Evolutionary conservation across 2,329 filamentous ascomycete species (phyloP).

Genomic region (Claviceps sp.): DNA sequence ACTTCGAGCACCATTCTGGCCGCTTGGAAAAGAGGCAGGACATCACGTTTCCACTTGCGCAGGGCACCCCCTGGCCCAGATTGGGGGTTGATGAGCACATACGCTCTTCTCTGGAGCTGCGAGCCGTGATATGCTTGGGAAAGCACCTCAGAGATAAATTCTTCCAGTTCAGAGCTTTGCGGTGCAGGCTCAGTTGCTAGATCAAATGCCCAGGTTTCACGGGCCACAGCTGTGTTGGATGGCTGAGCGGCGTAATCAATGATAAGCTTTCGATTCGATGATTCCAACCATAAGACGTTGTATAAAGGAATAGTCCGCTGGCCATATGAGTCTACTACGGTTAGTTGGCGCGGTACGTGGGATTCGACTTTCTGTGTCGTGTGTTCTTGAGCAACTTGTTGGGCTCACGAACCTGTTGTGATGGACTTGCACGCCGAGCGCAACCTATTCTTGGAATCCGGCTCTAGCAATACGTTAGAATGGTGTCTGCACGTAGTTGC

Average conservation of each 20-base stretch:
- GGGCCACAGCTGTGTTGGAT: conserved; percentile 46
- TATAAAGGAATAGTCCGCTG: conserved; percentile 52
- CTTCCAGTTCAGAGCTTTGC: conserved; percentile 27
- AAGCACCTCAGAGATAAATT: conserved; percentile 55
- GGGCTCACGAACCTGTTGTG: conserved; percentile 2
- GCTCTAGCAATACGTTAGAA: conserved; percentile 5
- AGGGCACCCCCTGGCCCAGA: conserved; percentile 68
- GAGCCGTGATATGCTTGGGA: conserved; percentile 56
- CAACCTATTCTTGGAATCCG: conserved; percentile 2
- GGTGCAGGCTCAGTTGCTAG: conserved; percentile 25
- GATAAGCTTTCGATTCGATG: conserved; percentile 44
- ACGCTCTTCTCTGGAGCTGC: conserved; percentile 61
- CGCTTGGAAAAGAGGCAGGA: conserved; percentile 70
- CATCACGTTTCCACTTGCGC: conserved; percentile 59
- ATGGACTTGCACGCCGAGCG: conserved; percentile 6
- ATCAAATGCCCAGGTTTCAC: conserved; percentile 38
- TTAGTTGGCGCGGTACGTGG: background rate
- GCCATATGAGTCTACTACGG: conserved; percentile 11
- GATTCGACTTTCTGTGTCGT: background rate
- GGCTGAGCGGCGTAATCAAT: conserved; percentile 58
- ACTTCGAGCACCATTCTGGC: conserved; percentile 67
- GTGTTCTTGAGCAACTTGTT: background rate
- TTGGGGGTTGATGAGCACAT: conserved; percentile 82
- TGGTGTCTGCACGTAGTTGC: background rate
- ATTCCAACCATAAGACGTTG: conserved; percentile 71